A percentile compares a stretch with the other conserved stretches of the same genome.
phyloP scores from a whole-genome alignment of 2,329 filamentous ascomycete genomes.

The Fusarium denticulatum region DNA sequence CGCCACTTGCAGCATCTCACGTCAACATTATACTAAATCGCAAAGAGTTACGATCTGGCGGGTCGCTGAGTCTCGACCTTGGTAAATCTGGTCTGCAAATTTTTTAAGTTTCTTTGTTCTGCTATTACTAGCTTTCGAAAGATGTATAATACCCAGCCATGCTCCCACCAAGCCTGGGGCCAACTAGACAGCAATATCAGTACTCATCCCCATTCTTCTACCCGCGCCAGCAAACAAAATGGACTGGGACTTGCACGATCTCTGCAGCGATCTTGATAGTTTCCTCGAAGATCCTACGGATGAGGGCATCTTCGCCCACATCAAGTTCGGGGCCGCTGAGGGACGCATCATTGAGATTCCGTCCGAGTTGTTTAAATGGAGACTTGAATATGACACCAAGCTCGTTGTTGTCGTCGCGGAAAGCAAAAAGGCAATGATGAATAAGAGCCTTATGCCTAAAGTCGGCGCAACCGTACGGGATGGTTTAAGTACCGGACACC shows the following conservation, averaged over 20 bases:
- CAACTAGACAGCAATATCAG: neutral
- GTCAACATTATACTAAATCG: neutral
- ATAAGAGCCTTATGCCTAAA: neutral
- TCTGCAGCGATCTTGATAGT: fast-evolving
- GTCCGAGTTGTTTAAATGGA: neutral
- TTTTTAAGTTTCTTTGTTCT: neutral
- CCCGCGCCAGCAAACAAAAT: neutral
- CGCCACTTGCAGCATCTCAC: neutral
- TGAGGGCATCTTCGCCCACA: neutral
- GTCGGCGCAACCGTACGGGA: neutral
- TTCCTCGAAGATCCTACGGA: neutral
- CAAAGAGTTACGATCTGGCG: fast-evolving
- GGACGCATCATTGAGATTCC: neutral
- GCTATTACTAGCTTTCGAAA: neutral
- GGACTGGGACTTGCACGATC: fast-evolving
- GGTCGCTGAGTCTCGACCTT: fast-evolving
- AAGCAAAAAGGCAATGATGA: neutral
- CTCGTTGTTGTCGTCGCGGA: neutral
- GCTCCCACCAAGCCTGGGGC: neutral
- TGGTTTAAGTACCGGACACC: neutral
- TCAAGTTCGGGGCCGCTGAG: neutral
- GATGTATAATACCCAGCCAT: neutral
- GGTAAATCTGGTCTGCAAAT: fast-evolving
- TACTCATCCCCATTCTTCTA: neutral
- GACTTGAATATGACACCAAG: neutral